Evolutionary conservation across 345 rosid genomes (phyloP), one percentile per base, ranked within the genome.

Genomic region (Gynandropsis gynandra): DNA sequence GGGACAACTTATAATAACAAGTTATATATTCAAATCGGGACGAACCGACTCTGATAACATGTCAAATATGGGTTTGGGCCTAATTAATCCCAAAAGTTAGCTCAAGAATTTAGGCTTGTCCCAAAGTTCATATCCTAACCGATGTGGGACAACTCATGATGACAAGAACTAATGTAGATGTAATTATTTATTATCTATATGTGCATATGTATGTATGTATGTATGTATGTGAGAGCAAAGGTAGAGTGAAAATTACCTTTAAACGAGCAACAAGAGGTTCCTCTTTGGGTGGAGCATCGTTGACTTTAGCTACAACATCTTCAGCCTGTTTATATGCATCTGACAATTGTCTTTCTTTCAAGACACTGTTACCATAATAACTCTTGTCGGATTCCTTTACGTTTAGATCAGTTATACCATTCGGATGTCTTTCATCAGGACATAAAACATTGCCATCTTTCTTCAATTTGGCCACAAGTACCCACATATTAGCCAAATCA

Each of bases 401-500:
- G 69, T 76, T 76, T 9, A 48, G 50, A 46, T 74, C 76, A 58
- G 54, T 56, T 35, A 45, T 57, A n/a, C 61, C 78, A 40, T 68
- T 71, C 36, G 38, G 8, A 16, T 45, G 54, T 49, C 75, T 74
- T 63, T 66, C 80, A 42, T 63, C 69, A 7, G 51, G 81, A 67
- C 55, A n/a, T n/a, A 69, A 50, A 31, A 63, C 73, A 50, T 78
- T 78, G 38, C 77, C 86, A 1, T 79, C 94, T 70, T 81, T 93
- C 79, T 93, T 93, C 59, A 93, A 73, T 76, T 80, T 88, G 27
- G 99, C 99, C 68, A 93, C 99, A 73, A 93, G 95, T 46, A 88
- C 96, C 97, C 99, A 88, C 99, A 93, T 93, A 67, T 83, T 88
- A 20, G 99, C 97, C 53, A 88, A 68, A 74, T 93, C 99, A 59